Base-by-base conservation (phyloP, 139 green algal genomes). In the Mesotaenium endlicherianum region DNA sequence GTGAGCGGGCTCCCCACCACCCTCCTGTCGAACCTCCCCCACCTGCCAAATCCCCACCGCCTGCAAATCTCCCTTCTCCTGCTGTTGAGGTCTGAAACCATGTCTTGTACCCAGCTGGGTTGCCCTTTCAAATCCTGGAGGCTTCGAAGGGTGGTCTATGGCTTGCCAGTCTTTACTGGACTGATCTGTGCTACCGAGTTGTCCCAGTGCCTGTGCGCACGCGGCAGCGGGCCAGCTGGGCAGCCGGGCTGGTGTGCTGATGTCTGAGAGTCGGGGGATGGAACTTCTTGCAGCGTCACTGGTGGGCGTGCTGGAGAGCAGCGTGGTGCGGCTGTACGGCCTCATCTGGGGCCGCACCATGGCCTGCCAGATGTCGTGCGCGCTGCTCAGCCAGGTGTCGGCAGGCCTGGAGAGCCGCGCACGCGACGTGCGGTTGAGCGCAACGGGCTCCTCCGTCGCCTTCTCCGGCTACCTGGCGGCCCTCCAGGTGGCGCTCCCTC, bases 181-280 rank as follows among this genome's bases (percentile, higher is more conserved):
- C n/a, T n/a, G n/a, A n/a, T n/a, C n/a, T n/a, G n/a, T n/a, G n/a
- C n/a, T n/a, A n/a, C n/a, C n/a, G n/a, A n/a, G n/a, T n/a, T n/a
- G n/a, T n/a, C n/a, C n/a, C n/a, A n/a, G n/a, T n/a, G n/a, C n/a
- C n/a, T n/a, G n/a, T n/a, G 95, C 95, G 0, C 95, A 98, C 84
- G 95, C 98, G 82, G 94, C 95, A 2, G 95, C 98, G 47, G 90
- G 94, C 0, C 94, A 95, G 58, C 97, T 92, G 11, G 77, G 93
- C 42, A 47, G 41, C 43, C 14, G 60, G 60, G 60, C 26, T 64
- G 20, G 20, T 64, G 20, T 64, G 20, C 26, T 64, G 20, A 34
- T 64, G 20, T 64, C 26, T 64, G 50, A 34, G 50, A 26, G 20
- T 64, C 20, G 50, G 26, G 50, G 50, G 50, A 64, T 64, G 50